Base-by-base conservation (phyloP, 352 stramenopile genomes). In the Salisapilia sapeloensis region DNA sequence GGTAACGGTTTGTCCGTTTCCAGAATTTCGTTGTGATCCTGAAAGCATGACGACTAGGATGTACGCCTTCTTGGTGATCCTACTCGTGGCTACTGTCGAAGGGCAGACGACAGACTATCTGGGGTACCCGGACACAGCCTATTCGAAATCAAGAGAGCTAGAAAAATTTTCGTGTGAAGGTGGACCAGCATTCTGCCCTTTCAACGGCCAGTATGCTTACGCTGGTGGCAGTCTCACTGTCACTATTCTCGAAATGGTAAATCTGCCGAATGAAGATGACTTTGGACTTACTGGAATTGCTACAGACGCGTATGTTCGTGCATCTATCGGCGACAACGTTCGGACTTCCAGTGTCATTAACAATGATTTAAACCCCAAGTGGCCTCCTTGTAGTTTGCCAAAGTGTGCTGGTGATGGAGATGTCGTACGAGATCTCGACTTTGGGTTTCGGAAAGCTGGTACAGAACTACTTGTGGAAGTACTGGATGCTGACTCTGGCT, bases 211-310 rank as follows among this genome's bases (percentile, higher is more conserved):
- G 21, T 89, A 85, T 23, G 43, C 44, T 4, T 63, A 61, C 10
- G 76, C 72, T 0, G 82, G 82, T n/a, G 82, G 82, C 0, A 91
- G 91, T 27, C 57, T 95, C 12, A 92, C 79, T 12, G 24, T 92
- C 8, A 86, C 67, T 6, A 60, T 94, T 32, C 41, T 91, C 10
- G 61, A 76, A 45, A 90, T 89, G 56, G 62, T 57, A 3, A 84
- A 93, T 24, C 47, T 95, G 11, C 80, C 74, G 1, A 38, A 93
- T 30, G 40, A 83, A n/a, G 82, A 95, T 28, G 43, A 46, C 19
- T 86, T 86, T 36, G 72, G 72, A 4, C 46, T 70, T 2, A 58
- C 60, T 9, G 67, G 65, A 4, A 32, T 75, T 6, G 23, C 61
- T 14, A 92, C 72, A 0, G 80, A 95, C 35, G 61, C 80, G 1